Percentiles rank a stretch among this genome's conserved stretches.
Evolutionary conservation across 2,329 filamentous ascomycete genomes (phyloP).

Genomic region (Exophiala sp.): DNA sequence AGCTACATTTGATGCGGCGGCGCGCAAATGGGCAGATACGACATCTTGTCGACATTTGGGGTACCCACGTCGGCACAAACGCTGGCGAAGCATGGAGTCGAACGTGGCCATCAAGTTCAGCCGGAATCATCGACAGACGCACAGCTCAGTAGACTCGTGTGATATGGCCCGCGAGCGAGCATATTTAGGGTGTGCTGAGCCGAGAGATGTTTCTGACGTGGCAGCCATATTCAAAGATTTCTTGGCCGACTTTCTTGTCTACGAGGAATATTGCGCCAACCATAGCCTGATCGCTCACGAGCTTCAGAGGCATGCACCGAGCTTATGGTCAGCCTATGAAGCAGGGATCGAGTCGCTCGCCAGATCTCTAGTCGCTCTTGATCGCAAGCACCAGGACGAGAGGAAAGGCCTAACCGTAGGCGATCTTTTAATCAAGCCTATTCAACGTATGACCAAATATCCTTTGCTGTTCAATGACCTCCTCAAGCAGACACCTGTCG

Average conservation of each 20-base stretch:
- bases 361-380: conserved; percentile 65
- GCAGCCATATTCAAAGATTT: conserved; percentile 52
- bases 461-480: conserved; percentile 80
- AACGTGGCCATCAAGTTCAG: conserved; percentile 32
- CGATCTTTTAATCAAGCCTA: conserved; percentile 91
- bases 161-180: conserved; percentile 11
- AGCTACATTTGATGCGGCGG: conserved; percentile 29
- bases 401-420: conserved; percentile 75
- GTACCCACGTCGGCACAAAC: conserved; percentile 16
- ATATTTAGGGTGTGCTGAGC: conserved; percentile 38
- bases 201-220: conserved; percentile 49
- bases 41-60: conserved; percentile 22
- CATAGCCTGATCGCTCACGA: conserved; percentile 82
- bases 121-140: conserved; percentile 9
- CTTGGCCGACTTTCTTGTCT: conserved; percentile 76
- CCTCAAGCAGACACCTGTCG: conserved; percentile 72
- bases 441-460: conserved; percentile 88
- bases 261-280: conserved; percentile 86
- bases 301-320: conserved; percentile 60
- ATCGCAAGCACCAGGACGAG: conserved; percentile 54
- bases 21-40: conserved; percentile 28
- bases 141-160: conserved; percentile 24
- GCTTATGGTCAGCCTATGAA: conserved; percentile 73
- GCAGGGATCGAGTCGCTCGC: conserved; percentile 79
- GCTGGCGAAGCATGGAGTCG: conserved; percentile 37